These are phyloP conservation scores for Gossypium herbaceum DNA, from an alignment of 345 rosid genomes.

Conservation along the genomic window DNA sequence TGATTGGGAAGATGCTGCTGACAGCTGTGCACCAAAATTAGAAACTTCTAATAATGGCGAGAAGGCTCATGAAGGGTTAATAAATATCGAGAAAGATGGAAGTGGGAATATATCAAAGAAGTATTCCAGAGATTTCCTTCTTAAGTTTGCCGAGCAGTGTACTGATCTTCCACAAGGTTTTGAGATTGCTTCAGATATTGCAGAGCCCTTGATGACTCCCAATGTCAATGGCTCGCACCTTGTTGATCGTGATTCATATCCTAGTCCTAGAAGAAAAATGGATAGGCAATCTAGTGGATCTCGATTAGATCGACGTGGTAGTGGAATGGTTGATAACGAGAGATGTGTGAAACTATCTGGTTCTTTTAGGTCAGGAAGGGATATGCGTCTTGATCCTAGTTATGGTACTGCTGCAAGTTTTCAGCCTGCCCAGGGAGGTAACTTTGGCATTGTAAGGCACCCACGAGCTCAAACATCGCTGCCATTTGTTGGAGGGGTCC, in stretches of 20 bases:
- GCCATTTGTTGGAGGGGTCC: conserved; percentile 48
- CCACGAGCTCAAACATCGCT: conserved; percentile 56
- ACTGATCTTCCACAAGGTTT: conserved; percentile 66
- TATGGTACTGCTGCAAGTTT: conserved; percentile 48
- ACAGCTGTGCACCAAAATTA: conserved; percentile 69
- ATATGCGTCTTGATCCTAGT: conserved; percentile 41
- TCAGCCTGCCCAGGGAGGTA: conserved; percentile 74
- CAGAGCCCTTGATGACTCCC: conserved; percentile 35
- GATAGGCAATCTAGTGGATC: conserved; percentile 64
- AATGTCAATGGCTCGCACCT: conserved; percentile 37
- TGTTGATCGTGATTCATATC: conserved; percentile 50
- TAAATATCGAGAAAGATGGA: conserved; percentile 34
- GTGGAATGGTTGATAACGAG: conserved; percentile 56
- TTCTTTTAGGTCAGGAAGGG: conserved; percentile 49
- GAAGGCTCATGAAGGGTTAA: conserved; percentile 25
- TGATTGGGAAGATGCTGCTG: conserved; percentile 99
- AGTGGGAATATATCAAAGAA: conserved; percentile 49
- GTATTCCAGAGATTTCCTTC: conserved; percentile 91
- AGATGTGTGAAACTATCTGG: conserved; percentile 59
- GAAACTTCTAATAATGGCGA: conserved; percentile 38
- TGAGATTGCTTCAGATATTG: conserved; percentile 43
- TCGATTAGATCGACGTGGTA: conserved; percentile 66
- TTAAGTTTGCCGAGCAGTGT: conserved; percentile 68
- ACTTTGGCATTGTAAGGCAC: conserved; percentile 65
- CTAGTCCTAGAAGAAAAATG: conserved; percentile 52